Conservation (phyloP, 768 basidiomycete genomes). For the Psilocybe azurescens region DNA sequence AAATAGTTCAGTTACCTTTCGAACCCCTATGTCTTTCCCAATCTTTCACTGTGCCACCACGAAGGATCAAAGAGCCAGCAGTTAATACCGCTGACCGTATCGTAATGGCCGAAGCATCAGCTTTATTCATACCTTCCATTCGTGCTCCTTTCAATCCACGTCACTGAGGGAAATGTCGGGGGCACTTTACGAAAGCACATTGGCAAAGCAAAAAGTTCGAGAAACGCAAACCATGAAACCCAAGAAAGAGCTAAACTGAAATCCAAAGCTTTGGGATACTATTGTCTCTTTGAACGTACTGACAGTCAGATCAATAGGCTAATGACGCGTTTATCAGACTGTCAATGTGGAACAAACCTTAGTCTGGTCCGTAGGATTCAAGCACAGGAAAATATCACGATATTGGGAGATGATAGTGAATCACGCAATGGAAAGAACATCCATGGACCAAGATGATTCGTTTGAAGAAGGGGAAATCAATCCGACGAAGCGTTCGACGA, state of each 20-base stretch:
- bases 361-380: not conserved
- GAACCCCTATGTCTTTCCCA: too few species aligned
- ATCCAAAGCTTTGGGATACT: conserved; percentile 1
- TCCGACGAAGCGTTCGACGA: not conserved
- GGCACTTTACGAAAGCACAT: not conserved
- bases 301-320: not conserved
- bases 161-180: not conserved
- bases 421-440: not conserved
- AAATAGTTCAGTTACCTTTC: too few species aligned
- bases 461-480: not conserved
- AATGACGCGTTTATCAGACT: not conserved
- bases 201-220: not conserved
- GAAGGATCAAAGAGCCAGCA: too few species aligned
- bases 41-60: too few species aligned
- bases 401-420: not conserved
- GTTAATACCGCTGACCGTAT: too few species aligned
- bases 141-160: conserved; percentile 2
- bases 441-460: not conserved
- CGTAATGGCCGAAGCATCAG: not conserved
- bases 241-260: not conserved
- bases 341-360: not conserved
- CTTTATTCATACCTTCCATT: not conserved
- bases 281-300: not conserved
- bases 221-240: too few species aligned
- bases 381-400: not conserved